These are phyloP conservation scores for Syzygium jambos DNA, from an alignment of 345 rosid species.

Conservation along the genomic window DNA sequence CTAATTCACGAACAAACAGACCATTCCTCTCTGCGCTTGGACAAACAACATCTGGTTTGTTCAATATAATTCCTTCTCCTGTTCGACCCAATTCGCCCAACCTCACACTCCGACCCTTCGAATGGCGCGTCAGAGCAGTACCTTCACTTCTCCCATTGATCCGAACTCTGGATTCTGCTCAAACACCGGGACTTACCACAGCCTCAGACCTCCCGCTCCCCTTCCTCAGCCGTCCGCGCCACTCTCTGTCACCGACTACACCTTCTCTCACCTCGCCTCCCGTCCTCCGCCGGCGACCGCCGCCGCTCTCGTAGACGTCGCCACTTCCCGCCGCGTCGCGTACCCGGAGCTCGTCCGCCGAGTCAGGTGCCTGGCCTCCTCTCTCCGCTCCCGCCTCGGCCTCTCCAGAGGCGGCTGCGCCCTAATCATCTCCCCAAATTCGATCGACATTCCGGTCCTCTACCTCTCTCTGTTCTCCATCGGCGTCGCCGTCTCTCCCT, in stretches of 20 bases:
- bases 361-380: slow-evolving; percentile 13
- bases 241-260: slow-evolving; percentile 26
- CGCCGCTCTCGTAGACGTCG: slow-evolving; percentile 32
- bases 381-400: slow-evolving; percentile 16
- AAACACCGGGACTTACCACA: slow-evolving; percentile 23
- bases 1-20: background rate
- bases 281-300: slow-evolving; percentile 21
- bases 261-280: slow-evolving; percentile 28
- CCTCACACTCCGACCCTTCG: background rate
- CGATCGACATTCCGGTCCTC: slow-evolving; percentile 39
- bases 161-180: slow-evolving; percentile 29
- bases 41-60: background rate
- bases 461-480: slow-evolving; percentile 42
- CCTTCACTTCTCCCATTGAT: slow-evolving; percentile 4
- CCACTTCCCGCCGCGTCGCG: slow-evolving; percentile 20
- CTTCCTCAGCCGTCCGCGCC: slow-evolving; percentile 22
- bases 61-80: background rate
- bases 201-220: slow-evolving; percentile 22
- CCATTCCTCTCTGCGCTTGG: background rate
- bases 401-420: slow-evolving; percentile 41
- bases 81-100: background rate
- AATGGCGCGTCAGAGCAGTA: slow-evolving; percentile 2
- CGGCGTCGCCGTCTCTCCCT: slow-evolving; percentile 45
- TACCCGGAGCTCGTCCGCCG: slow-evolving; percentile 30
- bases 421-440: slow-evolving; percentile 32